These are phyloP conservation scores for Trichoderma orchidacearum DNA, from an alignment of 495 filamentous ascomycete genomes.

Conservation along the genomic window DNA sequence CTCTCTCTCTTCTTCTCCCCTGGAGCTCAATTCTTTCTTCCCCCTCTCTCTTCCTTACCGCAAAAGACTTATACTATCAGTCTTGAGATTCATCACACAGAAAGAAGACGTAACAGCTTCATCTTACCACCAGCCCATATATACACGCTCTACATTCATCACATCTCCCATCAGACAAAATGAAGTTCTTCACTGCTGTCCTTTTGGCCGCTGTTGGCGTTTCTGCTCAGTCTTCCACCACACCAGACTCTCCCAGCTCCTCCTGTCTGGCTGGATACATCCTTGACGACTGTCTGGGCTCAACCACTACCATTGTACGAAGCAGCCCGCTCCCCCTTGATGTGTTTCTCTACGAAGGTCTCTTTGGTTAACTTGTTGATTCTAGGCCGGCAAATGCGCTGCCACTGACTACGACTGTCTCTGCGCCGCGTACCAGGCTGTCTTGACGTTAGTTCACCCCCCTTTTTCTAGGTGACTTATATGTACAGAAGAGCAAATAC, in stretches of 20 bases:
- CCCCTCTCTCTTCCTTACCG: no score
- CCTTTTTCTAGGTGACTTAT: no score
- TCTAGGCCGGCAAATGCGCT: not conserved
- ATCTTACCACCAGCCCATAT: not conserved
- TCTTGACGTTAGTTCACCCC: not conserved
- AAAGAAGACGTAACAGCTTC: no score
- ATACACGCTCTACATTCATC: not conserved
- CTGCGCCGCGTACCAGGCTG: not conserved
- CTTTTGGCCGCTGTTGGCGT: not conserved
- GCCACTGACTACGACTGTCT: constrained; percentile 1
- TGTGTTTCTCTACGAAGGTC: no score
- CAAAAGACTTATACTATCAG: no score
- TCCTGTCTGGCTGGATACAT: constrained; percentile 4
- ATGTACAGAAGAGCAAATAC: no score
- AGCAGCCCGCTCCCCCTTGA: not conserved
- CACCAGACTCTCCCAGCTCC: not conserved
- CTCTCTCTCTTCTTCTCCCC: not conserved
- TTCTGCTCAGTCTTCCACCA: not conserved
- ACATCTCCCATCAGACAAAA: not conserved
- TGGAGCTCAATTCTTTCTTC: no score
- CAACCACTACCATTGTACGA: not conserved
- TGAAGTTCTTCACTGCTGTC: constrained; percentile 1
- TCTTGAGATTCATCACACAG: no score
- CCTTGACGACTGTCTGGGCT: not conserved
- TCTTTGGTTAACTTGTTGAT: not conserved